Base-by-base conservation (phyloP, 169 alveolate species). In the Cryptosporidium muris region DNA sequence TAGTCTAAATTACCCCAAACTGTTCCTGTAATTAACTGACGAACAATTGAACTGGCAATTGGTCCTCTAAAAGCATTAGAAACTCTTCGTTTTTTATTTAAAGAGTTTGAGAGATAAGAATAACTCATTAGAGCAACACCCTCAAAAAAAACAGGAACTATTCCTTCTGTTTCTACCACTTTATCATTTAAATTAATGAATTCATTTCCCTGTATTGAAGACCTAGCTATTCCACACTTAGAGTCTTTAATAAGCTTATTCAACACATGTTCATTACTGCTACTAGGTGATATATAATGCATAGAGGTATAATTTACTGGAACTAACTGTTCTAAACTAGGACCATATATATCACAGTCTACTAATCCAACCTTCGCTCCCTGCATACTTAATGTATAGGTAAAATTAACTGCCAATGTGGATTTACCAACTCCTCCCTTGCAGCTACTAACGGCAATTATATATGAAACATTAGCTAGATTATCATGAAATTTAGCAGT, bases 401-500 rank as follows among this genome's bases (percentile, higher is more conserved):
- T 95, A 54, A 95, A 82, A 65, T 96, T 95, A 2, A 96, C 92
- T 0, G 98, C 96, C 3, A 95, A 93, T 3, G 98, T 95, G 2
- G 98, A 95, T 90, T 97, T 97, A 12, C 99, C 99, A 2, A 97
- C 99, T 51, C 99, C 99, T 47, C 99, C 99, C 91, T 97, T 97
- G 54, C 99, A 97, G 66, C 98, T 92, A 14, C 96, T 93, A 2
- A 97, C 94, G 42, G 98, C 98, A 3, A 97, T 88, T 56, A 97
- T 93, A 36, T 95, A 93, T 60, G 92, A 92, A 11, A 95, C 94
- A 37, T 82, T 68, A 14, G 74, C 11, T 8, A 95, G 90, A 60
- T 93, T 89, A 9, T 52, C 88, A 64, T 88, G 54, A 2, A 62
- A 64, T 54, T 74, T 82, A 25, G 25, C 25, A 25, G 25, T 25